Conservation (phyloP, 805 yeast species). For the Saccharomycopsis oosterbeekiorum region DNA sequence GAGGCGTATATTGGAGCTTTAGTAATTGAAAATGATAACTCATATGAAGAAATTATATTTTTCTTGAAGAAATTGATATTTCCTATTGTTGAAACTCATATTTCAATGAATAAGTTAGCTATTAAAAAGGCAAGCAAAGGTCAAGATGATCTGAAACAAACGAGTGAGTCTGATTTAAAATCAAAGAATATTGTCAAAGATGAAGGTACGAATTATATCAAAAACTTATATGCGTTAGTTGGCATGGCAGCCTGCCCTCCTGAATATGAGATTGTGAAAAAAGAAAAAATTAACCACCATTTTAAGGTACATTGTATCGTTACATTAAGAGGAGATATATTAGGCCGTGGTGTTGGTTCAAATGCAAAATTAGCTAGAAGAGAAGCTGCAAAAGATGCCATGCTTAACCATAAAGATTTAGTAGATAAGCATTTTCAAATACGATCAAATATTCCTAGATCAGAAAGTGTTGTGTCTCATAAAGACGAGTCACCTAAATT, state of each 20-base stretch:
- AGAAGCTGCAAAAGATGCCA: conserved; percentile 76
- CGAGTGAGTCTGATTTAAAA: neutral
- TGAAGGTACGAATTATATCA: conserved; percentile 2
- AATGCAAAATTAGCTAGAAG: conserved; percentile 70
- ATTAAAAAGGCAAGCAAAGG: neutral
- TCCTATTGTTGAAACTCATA: neutral
- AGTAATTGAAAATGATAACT: conserved; percentile 20
- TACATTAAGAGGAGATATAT: conserved; percentile 5
- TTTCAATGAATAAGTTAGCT: neutral
- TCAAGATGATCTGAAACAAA: neutral
- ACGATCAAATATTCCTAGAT: neutral
- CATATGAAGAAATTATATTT: conserved; percentile 34
- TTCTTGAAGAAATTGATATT: conserved; percentile 7
- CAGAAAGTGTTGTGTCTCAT: neutral
- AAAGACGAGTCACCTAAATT: neutral
- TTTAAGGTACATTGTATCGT: neutral
- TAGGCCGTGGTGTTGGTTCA: conserved; percentile 62
- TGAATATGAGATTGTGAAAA: conserved; percentile 3
- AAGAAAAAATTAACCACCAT: neutral
- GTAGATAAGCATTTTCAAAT: conserved; percentile 6
- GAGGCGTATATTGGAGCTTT: conserved; percentile 93
- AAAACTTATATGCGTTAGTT: conserved; percentile 13
- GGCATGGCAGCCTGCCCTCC: conserved; percentile 15
- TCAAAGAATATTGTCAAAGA: neutral
- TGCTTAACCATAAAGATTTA: conserved; percentile 32